Evolutionary conservation across 805 yeast genomes (phyloP).

Genomic region (Candida nitratophila): DNA sequence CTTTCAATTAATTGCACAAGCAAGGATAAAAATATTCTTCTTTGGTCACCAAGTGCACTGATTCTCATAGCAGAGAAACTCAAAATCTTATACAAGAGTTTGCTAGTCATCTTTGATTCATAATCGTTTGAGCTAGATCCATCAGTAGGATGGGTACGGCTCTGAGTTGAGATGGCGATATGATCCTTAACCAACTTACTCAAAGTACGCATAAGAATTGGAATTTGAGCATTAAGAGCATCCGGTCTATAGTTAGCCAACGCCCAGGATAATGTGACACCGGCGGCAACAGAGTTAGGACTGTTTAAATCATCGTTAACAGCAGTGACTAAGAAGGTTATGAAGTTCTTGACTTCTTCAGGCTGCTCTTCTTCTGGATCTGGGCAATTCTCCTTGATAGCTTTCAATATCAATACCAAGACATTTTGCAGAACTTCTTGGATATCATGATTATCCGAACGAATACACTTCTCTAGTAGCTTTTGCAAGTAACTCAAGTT

Average conservation of each 20-base stretch:
- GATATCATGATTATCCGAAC: slow-evolving; percentile 77
- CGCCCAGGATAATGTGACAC: slow-evolving; percentile 78
- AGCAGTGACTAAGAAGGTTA: slow-evolving; percentile 53
- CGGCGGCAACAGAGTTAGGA: slow-evolving; percentile 78
- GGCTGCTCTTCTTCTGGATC: slow-evolving; percentile 44
- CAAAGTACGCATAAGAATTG: slow-evolving; percentile 76
- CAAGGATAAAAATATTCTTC: slow-evolving; percentile 79
- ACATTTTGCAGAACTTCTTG: slow-evolving; percentile 81
- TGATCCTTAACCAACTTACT: slow-evolving; percentile 88
- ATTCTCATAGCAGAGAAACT: slow-evolving; percentile 76
- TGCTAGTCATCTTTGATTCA: slow-evolving; percentile 77
- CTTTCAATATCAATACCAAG: slow-evolving; percentile 57
- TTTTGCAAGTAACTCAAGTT: slow-evolving; percentile 64
- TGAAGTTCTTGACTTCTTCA: slow-evolving; percentile 57
- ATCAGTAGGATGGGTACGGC: slow-evolving; percentile 20
- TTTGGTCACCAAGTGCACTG: slow-evolving; percentile 84
- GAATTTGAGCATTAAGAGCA: slow-evolving; percentile 67
- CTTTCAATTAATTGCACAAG: slow-evolving; percentile 88
- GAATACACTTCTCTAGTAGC: slow-evolving; percentile 72
- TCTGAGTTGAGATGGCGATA: slow-evolving; percentile 52
- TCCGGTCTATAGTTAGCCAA: slow-evolving; percentile 69
- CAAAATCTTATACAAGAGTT: slow-evolving; percentile 65
- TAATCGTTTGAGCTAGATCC: slow-evolving; percentile 35
- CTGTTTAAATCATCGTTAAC: slow-evolving; percentile 70
- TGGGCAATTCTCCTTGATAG: slow-evolving; percentile 43